Evolutionary conservation across 352 stramenopile species (phyloP).

Genomic region (Phytophthora nicotianae): DNA sequence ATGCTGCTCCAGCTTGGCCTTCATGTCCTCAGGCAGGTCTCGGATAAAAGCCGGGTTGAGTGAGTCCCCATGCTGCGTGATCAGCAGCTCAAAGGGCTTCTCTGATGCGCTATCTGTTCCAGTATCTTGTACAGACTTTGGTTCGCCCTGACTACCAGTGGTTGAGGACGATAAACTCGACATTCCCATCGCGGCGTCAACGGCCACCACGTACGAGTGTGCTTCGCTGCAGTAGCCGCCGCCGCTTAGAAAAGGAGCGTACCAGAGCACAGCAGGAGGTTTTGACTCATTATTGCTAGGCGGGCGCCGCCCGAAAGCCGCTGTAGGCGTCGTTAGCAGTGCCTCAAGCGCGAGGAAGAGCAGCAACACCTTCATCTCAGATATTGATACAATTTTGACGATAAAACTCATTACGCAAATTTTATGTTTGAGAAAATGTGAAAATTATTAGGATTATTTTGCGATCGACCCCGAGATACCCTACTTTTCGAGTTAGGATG

Average conservation of each 20-base stretch:
- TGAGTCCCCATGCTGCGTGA: constrained; percentile 75
- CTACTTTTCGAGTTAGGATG: constrained; percentile 53
- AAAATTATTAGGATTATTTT: constrained; percentile 8
- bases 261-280: constrained; percentile 79
- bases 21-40: constrained; percentile 58
- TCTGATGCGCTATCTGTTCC: neutral
- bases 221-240: constrained; percentile 94
- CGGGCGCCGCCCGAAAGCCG: constrained; percentile 2
- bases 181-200: constrained; percentile 44
- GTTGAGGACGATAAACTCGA: constrained; percentile 5
- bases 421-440: neutral
- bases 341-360: constrained; percentile 15
- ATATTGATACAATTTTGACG: constrained; percentile 19
- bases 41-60: constrained; percentile 71
- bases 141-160: constrained; percentile 18
- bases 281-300: neutral
- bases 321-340: constrained; percentile 12
- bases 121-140: constrained; percentile 1
- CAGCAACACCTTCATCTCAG: constrained; percentile 5
- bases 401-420: neutral
- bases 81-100: constrained; percentile 55
- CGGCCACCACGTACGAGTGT: constrained; percentile 80
- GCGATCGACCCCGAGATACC: neutral
- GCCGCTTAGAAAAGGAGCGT: constrained; percentile 91
- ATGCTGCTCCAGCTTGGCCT: constrained; percentile 54